Base-by-base conservation (phyloP, 208 protist species). In the Trypanosoma conorhini region DNA sequence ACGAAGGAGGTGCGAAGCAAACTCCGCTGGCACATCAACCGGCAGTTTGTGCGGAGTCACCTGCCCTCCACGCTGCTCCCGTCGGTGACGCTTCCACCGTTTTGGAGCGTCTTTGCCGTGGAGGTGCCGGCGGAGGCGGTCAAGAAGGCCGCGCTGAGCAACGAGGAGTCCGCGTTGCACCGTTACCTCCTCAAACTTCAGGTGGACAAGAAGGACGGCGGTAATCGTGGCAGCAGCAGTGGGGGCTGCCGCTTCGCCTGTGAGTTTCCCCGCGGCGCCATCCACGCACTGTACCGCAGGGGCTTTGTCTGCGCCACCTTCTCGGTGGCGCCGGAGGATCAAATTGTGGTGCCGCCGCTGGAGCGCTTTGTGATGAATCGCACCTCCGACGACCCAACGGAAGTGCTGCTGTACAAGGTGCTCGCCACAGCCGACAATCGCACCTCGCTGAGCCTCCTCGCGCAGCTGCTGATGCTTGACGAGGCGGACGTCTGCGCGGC, bases 311-410 rank as follows among this genome's bases (percentile, higher is more conserved):
- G 92, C 64, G 69, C 95, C 35, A 77, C 85, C 21, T 88, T 98
- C 48, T 86, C 83, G 3, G 92, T 99, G 17, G 62, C 81, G 19
- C 82, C 97, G 21, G 80, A 95, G 28, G 96, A 98, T 74, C 74
- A 75, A 58, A 79, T 98, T 52, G 76, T 89, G 12, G 91, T 99
- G 19, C 98, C 97, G 3, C 97, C 98, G 13, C 79, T 81, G n/a
- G 88, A 98, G 66, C 80, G 83, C 15, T 99, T 99, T 62, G 97
- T 99, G 15, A 99, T 99, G 98, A 99, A 99, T 74, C 81, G 98
- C 54, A 97, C 97, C 7, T 86, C 81, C 3, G 92, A 96, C 24
- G 95, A 99, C 63, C 96, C 95, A 19, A 88, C 97, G 60, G 98
- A 99, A 77, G 95, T 95, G 30, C 77, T 99, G 50, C 77, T 99